Evolutionary conservation across 306 rosid genomes (phyloP).

Genomic region (Lagenaria siceraria): DNA sequence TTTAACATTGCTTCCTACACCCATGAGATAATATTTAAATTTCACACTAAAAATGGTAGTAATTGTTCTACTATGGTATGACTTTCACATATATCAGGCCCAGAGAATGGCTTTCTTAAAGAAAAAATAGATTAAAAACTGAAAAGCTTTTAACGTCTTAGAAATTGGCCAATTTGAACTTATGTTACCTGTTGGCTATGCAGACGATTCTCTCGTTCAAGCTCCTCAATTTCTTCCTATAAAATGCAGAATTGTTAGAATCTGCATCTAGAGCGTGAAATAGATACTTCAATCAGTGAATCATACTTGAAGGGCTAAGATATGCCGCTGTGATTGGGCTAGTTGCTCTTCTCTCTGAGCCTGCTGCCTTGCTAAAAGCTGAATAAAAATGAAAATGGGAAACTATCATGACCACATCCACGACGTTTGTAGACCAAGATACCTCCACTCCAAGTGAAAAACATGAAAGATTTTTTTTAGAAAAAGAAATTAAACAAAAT

Average conservation of each 20-base stretch:
- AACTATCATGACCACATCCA: conserved; percentile 8
- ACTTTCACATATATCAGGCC: not conserved
- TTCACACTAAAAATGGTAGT: not conserved
- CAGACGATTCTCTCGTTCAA: conserved; percentile 91
- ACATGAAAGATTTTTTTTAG: too few species aligned
- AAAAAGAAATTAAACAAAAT: too few species aligned
- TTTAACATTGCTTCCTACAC: conserved; percentile 70
- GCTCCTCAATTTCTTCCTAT: conserved; percentile 96
- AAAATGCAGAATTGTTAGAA: not conserved
- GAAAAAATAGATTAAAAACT: not conserved
- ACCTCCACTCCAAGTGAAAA: not conserved
- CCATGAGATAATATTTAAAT: conserved; percentile 13
- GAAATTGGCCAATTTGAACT: not conserved
- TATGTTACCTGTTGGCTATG: conserved; percentile 81
- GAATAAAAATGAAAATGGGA: conserved; percentile 21
- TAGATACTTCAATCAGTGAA: conserved; percentile 6
- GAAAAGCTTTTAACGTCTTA: not conserved
- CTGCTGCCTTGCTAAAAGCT: conserved; percentile 97
- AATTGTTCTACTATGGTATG: not conserved
- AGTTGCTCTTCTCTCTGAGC: conserved; percentile 98
- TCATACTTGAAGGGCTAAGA: conserved; percentile 94
- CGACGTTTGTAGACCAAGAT: not conserved
- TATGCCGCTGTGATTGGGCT: conserved; percentile 88
- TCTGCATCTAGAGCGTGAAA: not conserved
- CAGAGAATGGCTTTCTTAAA: not conserved